Base-by-base conservation (phyloP, 768 basidiomycete genomes). In the Leccinum subtestaceum region DNA sequence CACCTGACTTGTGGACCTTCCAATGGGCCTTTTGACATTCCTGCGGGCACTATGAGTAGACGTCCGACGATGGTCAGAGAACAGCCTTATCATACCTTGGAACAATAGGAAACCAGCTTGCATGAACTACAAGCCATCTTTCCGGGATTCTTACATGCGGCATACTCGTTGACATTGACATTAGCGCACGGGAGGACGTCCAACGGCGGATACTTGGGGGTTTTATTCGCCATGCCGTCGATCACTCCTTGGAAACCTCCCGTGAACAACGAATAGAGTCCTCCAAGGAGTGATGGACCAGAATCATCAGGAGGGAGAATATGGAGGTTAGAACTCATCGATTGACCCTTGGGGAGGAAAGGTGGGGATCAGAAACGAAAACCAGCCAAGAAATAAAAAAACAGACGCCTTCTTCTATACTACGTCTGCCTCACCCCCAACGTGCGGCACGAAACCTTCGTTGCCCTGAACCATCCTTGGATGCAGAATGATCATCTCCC, bases 41-140 rank as follows among this genome's bases (percentile, higher is more conserved):
- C 77, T 79, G 51, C 17, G 13, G 10, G 12, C 7, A 12, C 3
- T 11, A 5, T 49, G 7, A 36, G 6, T 48, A 13, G 56, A n/a
- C 19, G 12, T 27, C 25, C 2, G 19, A 21, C 12, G 9, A 23
- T 17, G 8, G 11, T 12, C 34, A 6, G 6, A 50, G 34, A 27
- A 59, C 2, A 21, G 11, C 31, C 31, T 32, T 21, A 1, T 7
- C 49, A 38, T 50, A 64, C 70, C 60, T 68, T 75, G 9, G 80
- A 81, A 61, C 80, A 81, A 59, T 81, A 81, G 19, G 74, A 75
- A 2, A 80, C 78, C 15, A 80, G 62, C 52, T 60, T 73, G 63
- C 79, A 80, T 21, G 62, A 55, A 31, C 65, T 58, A 48, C 71
- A 72, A 10, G 69, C 54, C 29, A 63, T 58, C 15, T 62, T 74